Conservation (phyloP, 2,329 filamentous ascomycete genomes). For the Talaromyces albobiverticillius region DNA sequence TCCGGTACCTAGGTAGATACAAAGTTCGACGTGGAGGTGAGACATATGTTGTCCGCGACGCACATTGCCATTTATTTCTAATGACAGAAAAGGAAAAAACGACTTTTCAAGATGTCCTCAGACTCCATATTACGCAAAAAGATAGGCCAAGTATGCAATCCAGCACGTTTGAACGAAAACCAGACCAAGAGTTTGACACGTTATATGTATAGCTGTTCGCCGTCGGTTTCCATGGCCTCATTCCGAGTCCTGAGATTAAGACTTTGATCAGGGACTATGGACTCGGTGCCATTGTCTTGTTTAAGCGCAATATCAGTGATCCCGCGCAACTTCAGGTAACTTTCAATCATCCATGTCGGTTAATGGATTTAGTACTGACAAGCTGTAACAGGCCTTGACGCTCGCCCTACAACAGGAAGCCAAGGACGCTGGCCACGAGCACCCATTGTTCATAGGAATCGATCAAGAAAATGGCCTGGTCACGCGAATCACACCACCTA, state of each 20-base stretch:
- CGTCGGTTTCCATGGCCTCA: constrained; percentile 42
- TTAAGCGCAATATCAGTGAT: constrained; percentile 40
- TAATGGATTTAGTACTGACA: background rate
- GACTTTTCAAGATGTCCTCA: background rate
- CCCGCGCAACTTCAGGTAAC: constrained; percentile 37
- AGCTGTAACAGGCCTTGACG: constrained; percentile 28
- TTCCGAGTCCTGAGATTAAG: constrained; percentile 40
- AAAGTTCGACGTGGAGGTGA: no score
- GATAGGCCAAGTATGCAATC: background rate
- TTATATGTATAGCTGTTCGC: constrained; percentile 38
- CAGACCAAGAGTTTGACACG: background rate
- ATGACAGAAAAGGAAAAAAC: no score
- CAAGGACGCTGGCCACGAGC: constrained; percentile 35
- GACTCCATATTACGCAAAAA: background rate
- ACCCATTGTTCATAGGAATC: constrained; percentile 43
- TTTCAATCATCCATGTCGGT: background rate
- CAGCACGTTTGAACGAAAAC: background rate
- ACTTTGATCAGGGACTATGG: constrained; percentile 41
- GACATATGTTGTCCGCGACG: no score
- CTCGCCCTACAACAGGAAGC: constrained; percentile 40
- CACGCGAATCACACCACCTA: constrained; percentile 39
- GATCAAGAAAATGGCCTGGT: constrained; percentile 48
- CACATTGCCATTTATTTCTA: no score
- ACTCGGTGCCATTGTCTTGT: constrained; percentile 42
- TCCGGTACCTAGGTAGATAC: no score